Percentiles rank a stretch among this genome's conserved stretches.
Conservation (phyloP, 495 filamentous ascomycete species). For the Xylaria venustula region DNA sequence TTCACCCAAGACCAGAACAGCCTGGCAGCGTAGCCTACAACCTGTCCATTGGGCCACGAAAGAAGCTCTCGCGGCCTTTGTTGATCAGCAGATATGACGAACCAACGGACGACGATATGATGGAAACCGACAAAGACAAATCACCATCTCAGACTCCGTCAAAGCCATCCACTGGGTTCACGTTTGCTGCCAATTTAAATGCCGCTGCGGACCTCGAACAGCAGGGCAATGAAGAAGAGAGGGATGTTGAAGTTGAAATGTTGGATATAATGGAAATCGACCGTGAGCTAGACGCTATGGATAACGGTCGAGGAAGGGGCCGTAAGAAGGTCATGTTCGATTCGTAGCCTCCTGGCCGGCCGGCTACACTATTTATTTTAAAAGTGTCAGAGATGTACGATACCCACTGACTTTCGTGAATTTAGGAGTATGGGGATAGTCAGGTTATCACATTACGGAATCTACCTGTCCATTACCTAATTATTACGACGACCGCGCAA, state of each 20-base stretch:
- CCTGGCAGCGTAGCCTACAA: slow-evolving; percentile 45
- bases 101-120: slow-evolving; percentile 16
- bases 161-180: slow-evolving; percentile 30
- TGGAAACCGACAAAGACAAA: slow-evolving; percentile 10
- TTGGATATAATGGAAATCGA: slow-evolving; percentile 58
- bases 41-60: slow-evolving; percentile 35
- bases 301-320: slow-evolving; percentile 39
- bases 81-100: slow-evolving; percentile 23
- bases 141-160: slow-evolving; percentile 13
- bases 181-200: slow-evolving; percentile 43
- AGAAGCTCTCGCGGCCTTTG: slow-evolving; percentile 14
- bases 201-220: slow-evolving; percentile 44
- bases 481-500: neutral
- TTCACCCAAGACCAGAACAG: slow-evolving; percentile 40
- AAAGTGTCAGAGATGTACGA: slow-evolving; percentile 31
- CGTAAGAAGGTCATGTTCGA: slow-evolving; percentile 51
- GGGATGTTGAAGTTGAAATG: slow-evolving; percentile 52
- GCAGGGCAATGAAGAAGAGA: slow-evolving; percentile 41
- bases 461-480: neutral
- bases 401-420: slow-evolving; percentile 27
- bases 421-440: slow-evolving; percentile 12
- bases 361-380: neutral
- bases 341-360: slow-evolving; percentile 12
- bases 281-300: slow-evolving; percentile 48
- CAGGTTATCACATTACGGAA: neutral